Base-by-base conservation (phyloP, 2,329 filamentous ascomycete genomes). In the Penicillium olsonii region DNA sequence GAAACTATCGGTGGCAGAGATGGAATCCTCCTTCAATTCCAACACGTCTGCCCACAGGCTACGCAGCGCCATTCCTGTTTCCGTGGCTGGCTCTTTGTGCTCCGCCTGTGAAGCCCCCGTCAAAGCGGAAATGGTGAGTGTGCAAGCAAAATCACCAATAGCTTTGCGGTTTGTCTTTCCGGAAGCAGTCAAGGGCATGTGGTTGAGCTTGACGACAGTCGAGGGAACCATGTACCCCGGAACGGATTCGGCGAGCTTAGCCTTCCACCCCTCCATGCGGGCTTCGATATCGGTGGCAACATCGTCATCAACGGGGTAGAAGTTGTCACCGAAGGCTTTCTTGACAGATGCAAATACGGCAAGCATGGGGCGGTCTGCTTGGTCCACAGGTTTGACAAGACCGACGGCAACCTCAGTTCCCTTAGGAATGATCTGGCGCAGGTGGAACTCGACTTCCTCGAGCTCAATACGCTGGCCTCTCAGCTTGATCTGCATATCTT, bases 161-260 rank as follows among this genome's bases (percentile, higher is more conserved):
- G 44, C 33, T 19, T 45, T 45, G 5, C 53, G 39, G 26, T 53
- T 48, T 18, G 35, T 42, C 22, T 56, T 56, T 14, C 53, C 53
- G 2, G 53, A 53, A 8, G 39, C 37, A 2, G 37, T 51, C n/a
- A 53, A 17, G 3, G 50, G 50, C 26, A 56, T 45, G 11, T 50
- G 39, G 4, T 38, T 31, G 7, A 53, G 29, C 18, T 46, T 45
- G 9, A 55, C 33, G n/a, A 50, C 14, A 9, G 47, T 31, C 3
- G 39, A 40, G 11, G 53, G 53, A 17, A 53, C 37, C 53, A 55
- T 55, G 26, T 55, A 53, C 18, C 37, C 39, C 2, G 53, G 53
- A 5, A 55, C 24, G 7, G 39, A 27, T 7, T 33, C 35, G 4
- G 42, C 42, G 7, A 51, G 20, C 11, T 41, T 42, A 15, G 12